Conservation (phyloP, 176 grass and related monocot genomes). For the Rhipidocladum racemiflorum region DNA sequence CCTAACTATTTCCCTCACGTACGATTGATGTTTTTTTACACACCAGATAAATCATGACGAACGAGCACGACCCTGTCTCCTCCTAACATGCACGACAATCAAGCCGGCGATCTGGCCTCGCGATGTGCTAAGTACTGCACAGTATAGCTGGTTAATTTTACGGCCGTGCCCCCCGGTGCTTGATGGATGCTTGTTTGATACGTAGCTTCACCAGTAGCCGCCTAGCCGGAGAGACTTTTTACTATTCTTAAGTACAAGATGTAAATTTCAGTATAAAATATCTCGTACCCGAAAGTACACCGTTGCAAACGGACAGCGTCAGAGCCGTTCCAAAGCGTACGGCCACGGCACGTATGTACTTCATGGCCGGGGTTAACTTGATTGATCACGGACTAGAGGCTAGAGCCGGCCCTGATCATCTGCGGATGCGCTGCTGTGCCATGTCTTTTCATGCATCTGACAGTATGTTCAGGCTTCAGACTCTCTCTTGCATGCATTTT, state of each 20-base stretch:
- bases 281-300: background rate
- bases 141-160: background rate
- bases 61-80: background rate
- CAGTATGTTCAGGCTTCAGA: background rate
- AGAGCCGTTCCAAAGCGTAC: background rate
- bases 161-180: background rate
- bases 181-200: background rate
- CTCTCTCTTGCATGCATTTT: too few species aligned
- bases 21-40: background rate
- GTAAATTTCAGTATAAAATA: too few species aligned
- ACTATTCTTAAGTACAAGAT: too few species aligned
- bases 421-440: background rate
- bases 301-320: background rate
- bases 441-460: background rate
- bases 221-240: too few species aligned
- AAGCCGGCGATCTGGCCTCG: constrained; percentile 18
- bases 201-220: background rate
- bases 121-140: background rate
- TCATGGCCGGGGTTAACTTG: background rate
- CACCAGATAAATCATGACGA: constrained; percentile 2
- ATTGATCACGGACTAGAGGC: background rate
- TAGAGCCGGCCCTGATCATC: background rate
- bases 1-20: background rate
- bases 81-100: background rate
- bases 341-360: background rate